Base-by-base conservation (phyloP, 495 filamentous ascomycete species). In the Beverwykella pulmonaria region DNA sequence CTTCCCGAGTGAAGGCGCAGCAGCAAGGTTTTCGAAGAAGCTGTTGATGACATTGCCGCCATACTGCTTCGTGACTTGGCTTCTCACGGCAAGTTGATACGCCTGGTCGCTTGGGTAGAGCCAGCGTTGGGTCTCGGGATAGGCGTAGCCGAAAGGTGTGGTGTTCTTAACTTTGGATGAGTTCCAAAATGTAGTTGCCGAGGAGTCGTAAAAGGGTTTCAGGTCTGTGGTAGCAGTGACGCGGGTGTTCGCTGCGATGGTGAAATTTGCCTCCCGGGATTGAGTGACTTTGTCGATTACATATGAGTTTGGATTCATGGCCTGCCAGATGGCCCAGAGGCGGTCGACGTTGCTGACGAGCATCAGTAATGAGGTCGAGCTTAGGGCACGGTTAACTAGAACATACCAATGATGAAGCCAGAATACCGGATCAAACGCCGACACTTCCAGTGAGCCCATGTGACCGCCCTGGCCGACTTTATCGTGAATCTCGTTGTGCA, bases 351-450 rank as follows among this genome's bases (percentile, higher is more conserved):
- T 70, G n/a, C 65, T 68, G n/a, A 48, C 32, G 17, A 39, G 5
- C 15, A 49, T 14, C 39, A 44, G 8, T 12, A 4, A 36, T 41
- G 34, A 10, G 27, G 27, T 8, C 46, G n/a, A n/a, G 44, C 12
- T 19, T 53, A 32, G 0, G 8, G 46, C 12, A 44, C 39, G 14
- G n/a, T n/a, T n/a, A n/a, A n/a, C n/a, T n/a, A n/a, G n/a, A n/a
- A n/a, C 9, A 5, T 36, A 61, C 65, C 25, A 14, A 68, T 70
- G 67, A 57, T 66, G 62, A 2, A 70, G 50, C 67, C 61, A 66
- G 50, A 70, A 70, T 1, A 70, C 50, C n/a, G 67, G 67, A 20
- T 66, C 67, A 47, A 70, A 70, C 17, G 67, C 61, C 34, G 65
- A 58, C 2, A 63, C 59, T 23, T 55, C 59, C 14, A 68, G 41